Evolutionary conservation across 169 alveolate genomes (phyloP).

Genomic region (Eimeria necatrix): DNA sequence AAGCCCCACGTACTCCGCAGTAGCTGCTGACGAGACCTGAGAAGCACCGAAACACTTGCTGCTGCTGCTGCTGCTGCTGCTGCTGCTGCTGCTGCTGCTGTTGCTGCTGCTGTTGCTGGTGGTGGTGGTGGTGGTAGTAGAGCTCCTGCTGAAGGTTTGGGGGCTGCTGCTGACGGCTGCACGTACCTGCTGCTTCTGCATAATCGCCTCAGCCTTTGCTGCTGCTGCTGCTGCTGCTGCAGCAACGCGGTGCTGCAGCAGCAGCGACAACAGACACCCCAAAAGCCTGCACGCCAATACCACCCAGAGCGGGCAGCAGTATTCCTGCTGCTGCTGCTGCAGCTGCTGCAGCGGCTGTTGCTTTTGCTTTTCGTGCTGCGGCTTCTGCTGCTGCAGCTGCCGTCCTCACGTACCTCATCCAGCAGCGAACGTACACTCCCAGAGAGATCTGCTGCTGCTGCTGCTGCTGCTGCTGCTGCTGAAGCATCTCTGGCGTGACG

Average conservation of each 20-base stretch:
- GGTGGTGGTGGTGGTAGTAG: neutral
- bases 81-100: constrained; percentile 9
- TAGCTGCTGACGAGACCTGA: neutral
- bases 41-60: neutral
- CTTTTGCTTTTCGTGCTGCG: neutral
- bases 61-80: neutral
- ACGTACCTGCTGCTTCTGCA: constrained; percentile 36
- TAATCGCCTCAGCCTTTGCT: constrained; percentile 1
- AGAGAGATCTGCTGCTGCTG: constrained; percentile 15
- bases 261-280: neutral
- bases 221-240: constrained; percentile 43
- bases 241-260: constrained; percentile 29
- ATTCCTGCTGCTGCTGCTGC: neutral
- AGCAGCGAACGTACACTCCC: constrained; percentile 14
- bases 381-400: neutral
- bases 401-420: constrained; percentile 10
- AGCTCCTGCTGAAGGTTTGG: neutral
- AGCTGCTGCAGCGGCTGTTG: neutral
- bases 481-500: neutral
- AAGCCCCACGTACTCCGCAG: neutral
- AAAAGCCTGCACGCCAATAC: constrained; percentile 6
- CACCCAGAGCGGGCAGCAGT: neutral
- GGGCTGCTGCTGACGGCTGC: neutral
- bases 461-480: constrained; percentile 53
- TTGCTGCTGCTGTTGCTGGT: neutral